A percentile compares a stretch with the other conserved stretches of the same genome.
phyloP scores from a whole-genome alignment of 2,329 filamentous ascomycete species.

The Trichophyton rubrum region DNA sequence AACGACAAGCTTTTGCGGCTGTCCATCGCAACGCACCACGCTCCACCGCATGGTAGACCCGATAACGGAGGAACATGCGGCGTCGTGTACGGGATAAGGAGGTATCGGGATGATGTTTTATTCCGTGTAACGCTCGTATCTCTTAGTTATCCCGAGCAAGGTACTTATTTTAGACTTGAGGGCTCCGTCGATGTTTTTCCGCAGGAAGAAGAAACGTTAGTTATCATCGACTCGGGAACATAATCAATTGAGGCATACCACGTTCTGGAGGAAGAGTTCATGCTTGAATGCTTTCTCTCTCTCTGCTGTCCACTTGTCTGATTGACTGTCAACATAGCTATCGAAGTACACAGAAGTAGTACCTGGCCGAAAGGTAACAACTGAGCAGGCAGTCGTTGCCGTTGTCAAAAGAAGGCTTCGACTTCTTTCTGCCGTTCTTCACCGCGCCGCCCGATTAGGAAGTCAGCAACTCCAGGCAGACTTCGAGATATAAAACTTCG shows the following conservation, averaged over 20 bases:
- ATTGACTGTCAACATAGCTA: too few relatives aligned
- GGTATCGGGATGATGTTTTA: background rate
- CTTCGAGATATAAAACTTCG: background rate
- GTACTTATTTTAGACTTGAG: background rate
- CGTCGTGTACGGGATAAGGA: background rate
- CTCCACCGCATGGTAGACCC: background rate
- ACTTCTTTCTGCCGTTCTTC: background rate
- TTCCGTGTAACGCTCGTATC: background rate
- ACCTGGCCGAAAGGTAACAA: too few relatives aligned
- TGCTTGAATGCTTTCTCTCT: too few relatives aligned
- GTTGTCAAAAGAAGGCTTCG: background rate
- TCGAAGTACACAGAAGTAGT: too few relatives aligned
- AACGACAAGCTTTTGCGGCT: conserved; percentile 2
- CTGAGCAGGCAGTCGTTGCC: too few relatives aligned
- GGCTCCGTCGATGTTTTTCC: background rate
- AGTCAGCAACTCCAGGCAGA: background rate
- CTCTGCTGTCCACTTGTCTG: background rate
- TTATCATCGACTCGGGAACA: background rate
- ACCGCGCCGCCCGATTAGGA: background rate
- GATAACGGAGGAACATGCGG: background rate
- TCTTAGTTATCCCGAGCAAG: background rate
- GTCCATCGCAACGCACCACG: background rate
- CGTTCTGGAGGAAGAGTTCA: too few relatives aligned
- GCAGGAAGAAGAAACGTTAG: background rate
- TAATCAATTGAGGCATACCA: too few relatives aligned